Conservation (phyloP, 345 rosid genomes). For the Acer yangbiense region DNA sequence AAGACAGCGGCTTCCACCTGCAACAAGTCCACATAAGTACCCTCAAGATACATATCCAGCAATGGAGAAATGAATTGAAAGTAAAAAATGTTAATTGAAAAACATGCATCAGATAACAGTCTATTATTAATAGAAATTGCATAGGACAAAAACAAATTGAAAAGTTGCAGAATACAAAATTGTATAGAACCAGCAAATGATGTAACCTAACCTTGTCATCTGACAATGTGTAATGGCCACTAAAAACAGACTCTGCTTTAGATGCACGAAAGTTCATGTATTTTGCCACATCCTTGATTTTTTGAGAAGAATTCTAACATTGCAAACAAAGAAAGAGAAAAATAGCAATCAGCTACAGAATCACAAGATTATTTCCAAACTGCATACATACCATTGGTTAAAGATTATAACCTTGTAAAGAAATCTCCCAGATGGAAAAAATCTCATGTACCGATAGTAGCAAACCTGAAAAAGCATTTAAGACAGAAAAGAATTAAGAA, state of each 20-base stretch:
- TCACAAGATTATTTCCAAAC: background rate
- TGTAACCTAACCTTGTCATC: slow-evolving; percentile 69
- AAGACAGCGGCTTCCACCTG: slow-evolving; percentile 92
- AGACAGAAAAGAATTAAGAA: slow-evolving; percentile 2
- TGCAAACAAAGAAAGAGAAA: slow-evolving; percentile 11
- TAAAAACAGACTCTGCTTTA: slow-evolving; percentile 67
- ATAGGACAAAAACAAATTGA: background rate
- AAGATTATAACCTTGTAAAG: slow-evolving; percentile 74
- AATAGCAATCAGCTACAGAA: slow-evolving; percentile 18
- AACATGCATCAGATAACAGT: background rate
- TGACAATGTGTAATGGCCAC: slow-evolving; percentile 69
- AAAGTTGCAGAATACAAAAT: background rate
- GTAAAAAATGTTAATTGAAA: background rate
- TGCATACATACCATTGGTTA: background rate
- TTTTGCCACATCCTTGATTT: slow-evolving; percentile 82
- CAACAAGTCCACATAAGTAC: slow-evolving; percentile 12
- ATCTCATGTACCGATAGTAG: slow-evolving; percentile 86
- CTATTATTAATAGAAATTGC: background rate
- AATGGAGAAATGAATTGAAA: background rate
- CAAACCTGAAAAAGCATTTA: slow-evolving; percentile 61
- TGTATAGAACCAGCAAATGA: background rate
- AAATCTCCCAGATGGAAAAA: slow-evolving; percentile 88
- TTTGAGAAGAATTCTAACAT: slow-evolving; percentile 80
- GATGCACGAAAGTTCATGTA: slow-evolving; percentile 77
- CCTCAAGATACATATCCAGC: slow-evolving; percentile 5